Percentiles rank a stretch among this genome's conserved stretches.
Conservation (phyloP, 176 grass and related monocot species). For the Ensete glaucum region DNA sequence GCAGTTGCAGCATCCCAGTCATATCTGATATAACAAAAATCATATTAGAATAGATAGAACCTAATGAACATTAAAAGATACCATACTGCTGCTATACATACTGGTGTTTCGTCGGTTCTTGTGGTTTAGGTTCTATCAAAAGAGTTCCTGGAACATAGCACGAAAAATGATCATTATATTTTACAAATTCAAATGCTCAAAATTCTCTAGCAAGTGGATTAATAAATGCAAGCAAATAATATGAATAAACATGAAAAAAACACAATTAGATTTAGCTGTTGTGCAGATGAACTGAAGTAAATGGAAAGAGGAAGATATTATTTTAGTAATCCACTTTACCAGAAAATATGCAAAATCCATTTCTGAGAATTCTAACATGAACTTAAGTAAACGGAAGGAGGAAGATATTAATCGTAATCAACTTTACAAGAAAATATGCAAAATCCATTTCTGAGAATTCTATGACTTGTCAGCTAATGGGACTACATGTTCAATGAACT, state of each 20-base stretch:
- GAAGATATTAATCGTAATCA: too few relatives aligned
- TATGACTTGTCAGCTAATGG: neutral
- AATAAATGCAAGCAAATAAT: neutral
- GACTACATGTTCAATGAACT: too few relatives aligned
- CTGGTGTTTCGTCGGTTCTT: conserved; percentile 98
- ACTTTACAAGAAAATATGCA: too few relatives aligned
- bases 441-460: neutral
- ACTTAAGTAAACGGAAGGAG: too few relatives aligned
- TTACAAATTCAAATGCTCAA: neutral
- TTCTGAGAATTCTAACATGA: neutral
- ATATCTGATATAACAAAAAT: conserved; percentile 41
- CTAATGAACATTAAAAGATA: neutral
- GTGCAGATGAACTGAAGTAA: too few relatives aligned
- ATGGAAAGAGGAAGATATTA: too few relatives aligned
- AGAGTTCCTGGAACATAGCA: conserved; percentile 48
- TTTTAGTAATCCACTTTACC: too few relatives aligned
- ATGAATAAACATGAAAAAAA: neutral
- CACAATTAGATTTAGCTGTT: too few relatives aligned
- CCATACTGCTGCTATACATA: conserved; percentile 28
- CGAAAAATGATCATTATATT: neutral
- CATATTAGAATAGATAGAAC: neutral
- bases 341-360: too few relatives aligned
- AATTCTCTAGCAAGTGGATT: neutral
- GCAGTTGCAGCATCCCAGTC: conserved; percentile 97
- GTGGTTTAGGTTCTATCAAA: conserved; percentile 92